Percentiles rank a stretch among this genome's conserved stretches.
Conservation (phyloP, 129 eudicot species). For the Chrysanthemum lavandulifolium region DNA sequence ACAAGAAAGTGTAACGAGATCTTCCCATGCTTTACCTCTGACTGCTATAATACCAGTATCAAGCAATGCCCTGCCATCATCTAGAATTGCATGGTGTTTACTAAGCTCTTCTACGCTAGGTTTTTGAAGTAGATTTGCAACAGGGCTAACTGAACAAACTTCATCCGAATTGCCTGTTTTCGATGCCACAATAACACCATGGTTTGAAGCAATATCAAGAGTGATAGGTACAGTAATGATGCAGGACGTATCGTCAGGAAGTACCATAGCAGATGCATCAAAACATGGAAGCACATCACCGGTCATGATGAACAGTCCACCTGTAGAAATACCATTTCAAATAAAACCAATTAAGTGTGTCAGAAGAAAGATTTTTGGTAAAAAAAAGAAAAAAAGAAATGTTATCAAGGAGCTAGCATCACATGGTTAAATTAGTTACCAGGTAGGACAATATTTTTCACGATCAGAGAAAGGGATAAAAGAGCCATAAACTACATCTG, state of each 20-base stretch:
- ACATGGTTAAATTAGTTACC: no score
- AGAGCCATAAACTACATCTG: no score
- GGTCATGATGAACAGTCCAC: slow-evolving; percentile 94
- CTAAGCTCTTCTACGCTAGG: slow-evolving; percentile 75
- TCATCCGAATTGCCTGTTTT: slow-evolving; percentile 38
- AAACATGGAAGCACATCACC: slow-evolving; percentile 99
- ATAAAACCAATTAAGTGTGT: neutral
- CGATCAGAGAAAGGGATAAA: no score
- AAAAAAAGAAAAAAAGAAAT: neutral
- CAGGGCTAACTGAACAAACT: slow-evolving; percentile 45
- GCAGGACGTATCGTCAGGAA: slow-evolving; percentile 82
- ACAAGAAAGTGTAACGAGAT: slow-evolving; percentile 73
- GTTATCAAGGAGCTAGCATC: no score
- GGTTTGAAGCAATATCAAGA: slow-evolving; percentile 93
- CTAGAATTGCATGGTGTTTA: slow-evolving; percentile 63
- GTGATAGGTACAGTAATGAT: slow-evolving; percentile 93
- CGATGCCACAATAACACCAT: slow-evolving; percentile 94
- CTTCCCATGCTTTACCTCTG: slow-evolving; percentile 91
- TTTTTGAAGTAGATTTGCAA: slow-evolving; percentile 89
- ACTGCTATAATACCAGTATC: slow-evolving; percentile 93
- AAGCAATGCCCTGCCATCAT: slow-evolving; percentile 91
- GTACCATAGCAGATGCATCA: slow-evolving; percentile 87
- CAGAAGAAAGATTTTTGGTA: neutral
- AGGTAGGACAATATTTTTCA: no score
- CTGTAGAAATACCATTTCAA: slow-evolving; percentile 38